These are phyloP conservation scores for Eutrema heterophyllum DNA, from an alignment of 345 rosid genomes.

Conservation along the genomic window DNA sequence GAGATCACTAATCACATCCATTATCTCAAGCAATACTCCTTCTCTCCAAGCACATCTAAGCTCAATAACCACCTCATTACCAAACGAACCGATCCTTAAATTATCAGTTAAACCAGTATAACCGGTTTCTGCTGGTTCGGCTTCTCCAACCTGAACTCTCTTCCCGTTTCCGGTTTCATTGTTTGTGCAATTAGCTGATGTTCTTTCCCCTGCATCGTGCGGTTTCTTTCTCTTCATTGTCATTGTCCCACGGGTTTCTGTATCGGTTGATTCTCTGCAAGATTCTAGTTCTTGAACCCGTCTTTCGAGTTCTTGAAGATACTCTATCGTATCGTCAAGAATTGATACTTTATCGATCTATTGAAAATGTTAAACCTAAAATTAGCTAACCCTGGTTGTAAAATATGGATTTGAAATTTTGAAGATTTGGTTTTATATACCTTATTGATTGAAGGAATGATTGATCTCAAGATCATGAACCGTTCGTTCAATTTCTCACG, in stretches of 20 bases:
- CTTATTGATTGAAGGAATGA: conserved; percentile 63
- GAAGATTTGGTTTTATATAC: conserved; percentile 28
- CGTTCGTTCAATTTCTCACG: conserved; percentile 54
- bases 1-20: conserved; percentile 60
- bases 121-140: conserved; percentile 28
- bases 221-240: conserved; percentile 36
- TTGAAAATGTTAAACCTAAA: neutral
- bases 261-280: conserved; percentile 48
- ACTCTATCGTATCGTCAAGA: conserved; percentile 53
- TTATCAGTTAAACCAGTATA: conserved; percentile 30
- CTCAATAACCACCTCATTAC: conserved; percentile 56
- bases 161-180: conserved; percentile 16
- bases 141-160: conserved; percentile 29
- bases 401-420: neutral
- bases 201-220: conserved; percentile 49
- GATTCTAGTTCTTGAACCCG: conserved; percentile 78
- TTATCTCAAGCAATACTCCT: conserved; percentile 67
- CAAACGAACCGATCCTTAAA: conserved; percentile 39
- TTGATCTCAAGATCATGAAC: conserved; percentile 50
- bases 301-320: conserved; percentile 60
- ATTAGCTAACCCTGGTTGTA: neutral
- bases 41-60: conserved; percentile 74
- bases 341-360: conserved; percentile 62
- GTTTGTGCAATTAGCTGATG: conserved; percentile 53
- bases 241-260: conserved; percentile 34